phyloP scores from a whole-genome alignment of 2,329 filamentous ascomycete species.

The Trichoderma afroharzianum region DNA sequence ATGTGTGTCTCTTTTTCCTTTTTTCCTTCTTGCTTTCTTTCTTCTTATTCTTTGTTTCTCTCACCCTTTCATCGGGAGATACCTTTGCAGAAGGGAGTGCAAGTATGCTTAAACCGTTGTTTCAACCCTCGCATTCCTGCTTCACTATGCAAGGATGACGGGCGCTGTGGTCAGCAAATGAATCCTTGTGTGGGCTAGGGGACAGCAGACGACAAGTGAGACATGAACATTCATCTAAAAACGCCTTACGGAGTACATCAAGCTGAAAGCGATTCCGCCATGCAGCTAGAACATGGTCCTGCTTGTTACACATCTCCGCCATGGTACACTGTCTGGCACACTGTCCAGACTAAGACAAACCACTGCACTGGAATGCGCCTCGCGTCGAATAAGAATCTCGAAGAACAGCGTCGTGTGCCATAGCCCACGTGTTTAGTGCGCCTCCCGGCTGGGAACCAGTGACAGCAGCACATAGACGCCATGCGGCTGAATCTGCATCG shows the following conservation, averaged over 20 bases:
- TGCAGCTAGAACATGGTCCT: background rate
- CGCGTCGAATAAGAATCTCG: background rate
- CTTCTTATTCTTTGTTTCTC: background rate
- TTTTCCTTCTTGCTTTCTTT: background rate
- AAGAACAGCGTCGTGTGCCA: background rate
- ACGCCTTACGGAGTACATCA: background rate
- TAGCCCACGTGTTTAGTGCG: background rate
- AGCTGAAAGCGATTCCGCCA: background rate
- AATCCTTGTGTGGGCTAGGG: background rate
- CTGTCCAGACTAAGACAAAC: background rate
- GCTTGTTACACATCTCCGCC: background rate
- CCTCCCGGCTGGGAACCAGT: background rate
- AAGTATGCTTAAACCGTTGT: background rate
- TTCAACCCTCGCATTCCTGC: background rate
- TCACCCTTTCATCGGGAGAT: background rate
- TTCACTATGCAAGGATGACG: background rate
- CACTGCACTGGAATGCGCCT: background rate
- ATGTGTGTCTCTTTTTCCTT: background rate
- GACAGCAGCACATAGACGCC: slow-evolving; percentile 4
- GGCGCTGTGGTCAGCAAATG: background rate
- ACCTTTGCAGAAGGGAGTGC: background rate
- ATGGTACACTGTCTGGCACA: background rate
- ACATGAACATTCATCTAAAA: background rate
- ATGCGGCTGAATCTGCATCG: slow-evolving; percentile 14
- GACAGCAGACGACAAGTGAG: background rate